Evolutionary conservation across 179 eudicot species (phyloP).

Genomic region (Vitellaria paradoxa): DNA sequence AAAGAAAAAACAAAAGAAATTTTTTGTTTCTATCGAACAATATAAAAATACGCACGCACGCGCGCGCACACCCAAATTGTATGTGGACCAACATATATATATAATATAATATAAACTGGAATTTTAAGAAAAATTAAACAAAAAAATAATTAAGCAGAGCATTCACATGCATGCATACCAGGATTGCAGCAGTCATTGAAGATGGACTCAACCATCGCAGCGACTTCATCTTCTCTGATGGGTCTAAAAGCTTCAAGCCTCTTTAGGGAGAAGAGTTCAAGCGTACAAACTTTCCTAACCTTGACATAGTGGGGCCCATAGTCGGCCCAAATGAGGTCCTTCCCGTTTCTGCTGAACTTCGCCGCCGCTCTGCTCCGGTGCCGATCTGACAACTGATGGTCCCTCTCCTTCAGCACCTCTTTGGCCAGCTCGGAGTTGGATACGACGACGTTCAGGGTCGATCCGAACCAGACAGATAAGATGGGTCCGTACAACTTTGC

Average conservation of each 20-base stretch:
- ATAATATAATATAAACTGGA: too few species aligned
- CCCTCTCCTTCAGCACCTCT: conserved; percentile 71
- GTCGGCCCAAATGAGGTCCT: conserved; percentile 85
- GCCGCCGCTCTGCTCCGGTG: conserved; percentile 53
- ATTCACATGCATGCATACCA: conserved; percentile 26
- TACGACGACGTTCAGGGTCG: conserved; percentile 62
- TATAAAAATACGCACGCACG: too few species aligned
- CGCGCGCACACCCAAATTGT: too few species aligned
- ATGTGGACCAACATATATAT: too few species aligned
- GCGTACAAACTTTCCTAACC: conserved; percentile 71
- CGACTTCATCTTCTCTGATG: conserved; percentile 80
- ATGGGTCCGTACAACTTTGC: conserved; percentile 67
- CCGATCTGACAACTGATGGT: conserved; percentile 62
- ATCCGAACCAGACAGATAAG: conserved; percentile 58
- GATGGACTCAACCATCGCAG: conserved; percentile 75
- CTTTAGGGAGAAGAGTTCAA: conserved; percentile 68
- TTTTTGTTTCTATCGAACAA: too few species aligned
- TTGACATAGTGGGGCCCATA: conserved; percentile 90
- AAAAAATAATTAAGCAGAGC: too few species aligned
- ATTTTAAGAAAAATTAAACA: too few species aligned
- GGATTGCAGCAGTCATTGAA: conserved; percentile 43
- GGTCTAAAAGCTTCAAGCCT: conserved; percentile 69
- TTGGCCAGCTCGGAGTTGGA: conserved; percentile 57
- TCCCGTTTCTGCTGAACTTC: conserved; percentile 56
- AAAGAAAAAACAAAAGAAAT: too few species aligned